Evolutionary conservation across 2,329 filamentous ascomycete genomes (phyloP), one percentile per base, ranked within the genome.

Genomic region (Sporothrix inflata): DNA sequence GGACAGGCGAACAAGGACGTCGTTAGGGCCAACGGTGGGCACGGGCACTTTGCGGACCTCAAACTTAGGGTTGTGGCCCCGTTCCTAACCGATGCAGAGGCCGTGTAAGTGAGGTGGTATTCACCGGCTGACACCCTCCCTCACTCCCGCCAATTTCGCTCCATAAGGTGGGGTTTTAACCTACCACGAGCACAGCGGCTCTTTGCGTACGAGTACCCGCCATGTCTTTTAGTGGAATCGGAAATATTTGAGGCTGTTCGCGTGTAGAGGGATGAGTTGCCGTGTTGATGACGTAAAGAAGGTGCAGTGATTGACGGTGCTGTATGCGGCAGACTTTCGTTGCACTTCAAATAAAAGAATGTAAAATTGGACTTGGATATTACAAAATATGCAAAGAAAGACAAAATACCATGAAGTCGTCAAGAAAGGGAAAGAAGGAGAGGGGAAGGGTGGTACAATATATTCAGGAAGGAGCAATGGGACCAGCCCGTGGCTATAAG

Each of bases 1-100:
- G 19, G 77, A 76, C 2, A 84, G 76, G 24, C 77, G 77, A 40
- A 84, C 76, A 2, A 84, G 80, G 24, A 81, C 76, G 49, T 80
- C 77, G 51, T 76, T 78, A 19, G 79, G 78, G 4, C 77, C 75
- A 1, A 77, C 77, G 6, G 70, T 63, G 2, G 79, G 80, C n/a
- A 76, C 73, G 4, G 78, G 73, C 16, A 78, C 74, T 19, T 73
- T 47, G 9, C 72, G 74, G 24, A 79, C 51, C 47, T 74, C 74
- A 61, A 79, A 77, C 71, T 73, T 73, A 38, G 75, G 73, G 12
- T 40, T 34, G 3, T 9, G 30, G 53, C 75, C 73, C 0, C 14
- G 27, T 24, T 73, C 65, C 73, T 75, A 51, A 11, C 42, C 16
- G 42, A 47, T 21, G 47, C 27, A 51, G 24, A 42, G 19, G 19